Percentiles rank a stretch among this genome's conserved stretches.
Evolutionary conservation across 169 alveolate species (phyloP).

Genomic region (Cystoisospora suis): DNA sequence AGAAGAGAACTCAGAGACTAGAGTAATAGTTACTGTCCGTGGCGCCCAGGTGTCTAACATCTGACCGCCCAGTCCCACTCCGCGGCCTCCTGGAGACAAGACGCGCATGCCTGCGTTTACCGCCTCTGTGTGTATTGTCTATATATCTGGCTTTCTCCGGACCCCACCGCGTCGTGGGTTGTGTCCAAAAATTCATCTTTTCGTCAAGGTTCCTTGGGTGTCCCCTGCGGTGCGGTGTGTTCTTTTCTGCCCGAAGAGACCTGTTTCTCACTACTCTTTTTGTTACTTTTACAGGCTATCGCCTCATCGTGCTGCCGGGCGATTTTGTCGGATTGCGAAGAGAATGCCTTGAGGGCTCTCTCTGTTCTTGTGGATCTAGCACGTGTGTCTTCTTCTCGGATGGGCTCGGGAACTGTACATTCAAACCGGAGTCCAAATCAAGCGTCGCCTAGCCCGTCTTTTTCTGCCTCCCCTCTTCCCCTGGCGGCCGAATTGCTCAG

Average conservation of each 20-base stretch:
- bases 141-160: too few species aligned
- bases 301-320: conserved; percentile 25
- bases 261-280: conserved; percentile 14
- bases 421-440: neutral
- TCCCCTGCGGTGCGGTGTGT: too few species aligned
- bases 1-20: too few species aligned
- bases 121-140: too few species aligned
- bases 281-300: conserved; percentile 47
- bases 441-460: neutral
- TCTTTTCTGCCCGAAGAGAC: neutral
- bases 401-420: neutral
- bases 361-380: conserved; percentile 36
- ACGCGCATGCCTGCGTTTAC: too few species aligned
- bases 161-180: too few species aligned
- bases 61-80: too few species aligned
- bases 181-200: too few species aligned
- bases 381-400: neutral
- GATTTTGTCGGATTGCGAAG: conserved; percentile 32
- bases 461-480: conserved; percentile 10
- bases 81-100: too few species aligned
- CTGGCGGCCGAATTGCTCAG: conserved; percentile 22
- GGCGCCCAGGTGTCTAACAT: too few species aligned
- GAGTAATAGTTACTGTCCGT: too few species aligned
- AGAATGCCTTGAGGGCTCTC: conserved; percentile 43
- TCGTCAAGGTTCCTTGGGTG: too few species aligned